phyloP scores from a whole-genome alignment of 441 rosid species.

The Adansonia grandidieri region DNA sequence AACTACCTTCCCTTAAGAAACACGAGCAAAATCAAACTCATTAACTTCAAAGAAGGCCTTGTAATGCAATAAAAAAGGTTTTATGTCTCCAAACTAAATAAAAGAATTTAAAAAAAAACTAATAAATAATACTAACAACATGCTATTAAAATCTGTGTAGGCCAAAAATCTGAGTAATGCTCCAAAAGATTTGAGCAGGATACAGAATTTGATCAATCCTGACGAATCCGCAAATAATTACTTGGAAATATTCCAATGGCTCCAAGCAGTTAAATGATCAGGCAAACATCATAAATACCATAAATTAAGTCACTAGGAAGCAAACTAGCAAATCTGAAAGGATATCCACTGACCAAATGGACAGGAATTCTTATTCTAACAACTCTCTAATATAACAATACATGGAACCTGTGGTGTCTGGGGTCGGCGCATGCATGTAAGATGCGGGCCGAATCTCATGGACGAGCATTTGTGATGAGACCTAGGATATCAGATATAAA shows the following conservation, averaged over 20 bases:
- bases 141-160: constrained; percentile 30
- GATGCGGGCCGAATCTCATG: constrained; percentile 6
- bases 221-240: constrained; percentile 38
- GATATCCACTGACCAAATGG: constrained; percentile 31
- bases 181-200: constrained; percentile 12
- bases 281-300: constrained; percentile 32
- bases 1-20: not conserved
- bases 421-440: not conserved
- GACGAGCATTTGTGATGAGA: not conserved
- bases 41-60: not conserved
- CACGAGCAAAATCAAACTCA: not conserved
- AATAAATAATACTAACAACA: not conserved
- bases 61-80: not conserved
- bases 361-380: constrained; percentile 28
- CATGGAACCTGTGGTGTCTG: constrained; percentile 32
- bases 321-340: constrained; percentile 27
- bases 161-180: constrained; percentile 28
- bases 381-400: constrained; percentile 30
- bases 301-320: constrained; percentile 30
- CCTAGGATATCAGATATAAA: constrained; percentile 56
- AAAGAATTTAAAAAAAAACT: not conserved
- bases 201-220: constrained; percentile 13
- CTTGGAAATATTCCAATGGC: constrained; percentile 31
- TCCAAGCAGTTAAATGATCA: constrained; percentile 30
- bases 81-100: not conserved